Conservation (phyloP, 73 alveolate genomes). For the Paramecium primaurelia region DNA sequence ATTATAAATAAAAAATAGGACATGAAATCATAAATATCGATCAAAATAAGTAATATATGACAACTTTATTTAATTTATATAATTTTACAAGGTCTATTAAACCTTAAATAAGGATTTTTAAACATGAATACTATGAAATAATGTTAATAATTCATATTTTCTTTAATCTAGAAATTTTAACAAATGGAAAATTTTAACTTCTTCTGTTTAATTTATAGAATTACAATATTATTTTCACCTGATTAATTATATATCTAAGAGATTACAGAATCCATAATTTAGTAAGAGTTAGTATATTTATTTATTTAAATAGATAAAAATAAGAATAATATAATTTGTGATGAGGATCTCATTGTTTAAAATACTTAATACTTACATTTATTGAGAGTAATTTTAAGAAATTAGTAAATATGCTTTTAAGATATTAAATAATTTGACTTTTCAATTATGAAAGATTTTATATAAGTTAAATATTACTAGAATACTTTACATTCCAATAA, state of each 20-base stretch:
- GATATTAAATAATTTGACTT: neutral
- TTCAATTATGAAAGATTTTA: too few species aligned
- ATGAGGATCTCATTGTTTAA: neutral
- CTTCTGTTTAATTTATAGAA: neutral
- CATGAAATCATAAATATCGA: neutral
- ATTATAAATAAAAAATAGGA: neutral
- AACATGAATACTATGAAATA: neutral
- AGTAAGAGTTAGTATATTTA: neutral
- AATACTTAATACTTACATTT: neutral
- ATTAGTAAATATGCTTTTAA: neutral
- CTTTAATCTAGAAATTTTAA: neutral
- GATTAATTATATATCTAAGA: neutral
- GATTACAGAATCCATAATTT: neutral
- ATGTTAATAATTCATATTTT: too few species aligned
- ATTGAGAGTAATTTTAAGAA: neutral
- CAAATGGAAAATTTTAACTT: neutral
- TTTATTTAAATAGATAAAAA: neutral
- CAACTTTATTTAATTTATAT: too few species aligned
- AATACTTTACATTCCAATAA: neutral
- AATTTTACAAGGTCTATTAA: neutral
- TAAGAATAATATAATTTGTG: neutral
- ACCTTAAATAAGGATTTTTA: neutral
- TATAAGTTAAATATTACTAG: neutral
- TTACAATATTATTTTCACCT: neutral
- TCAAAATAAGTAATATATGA: too few species aligned